phyloP scores from a whole-genome alignment of 2,329 filamentous ascomycete genomes.

The Colletotrichum truncatum region DNA sequence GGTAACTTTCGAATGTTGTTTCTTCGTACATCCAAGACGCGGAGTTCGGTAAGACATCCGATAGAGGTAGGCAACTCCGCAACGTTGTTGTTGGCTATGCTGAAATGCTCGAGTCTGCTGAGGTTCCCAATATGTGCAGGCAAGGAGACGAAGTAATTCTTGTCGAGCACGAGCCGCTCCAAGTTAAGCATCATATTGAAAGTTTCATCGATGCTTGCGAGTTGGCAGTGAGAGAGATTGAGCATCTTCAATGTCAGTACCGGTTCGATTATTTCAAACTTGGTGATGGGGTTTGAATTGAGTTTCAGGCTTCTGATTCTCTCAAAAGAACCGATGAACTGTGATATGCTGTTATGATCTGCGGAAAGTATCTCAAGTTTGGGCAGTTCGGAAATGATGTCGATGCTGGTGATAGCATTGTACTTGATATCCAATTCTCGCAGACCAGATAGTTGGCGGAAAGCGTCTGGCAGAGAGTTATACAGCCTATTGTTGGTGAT shows the following conservation, averaged over 20 bases:
- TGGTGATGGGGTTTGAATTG: slow-evolving; percentile 95
- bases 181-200: slow-evolving; percentile 90
- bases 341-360: slow-evolving; percentile 92
- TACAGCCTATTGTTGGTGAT: slow-evolving; percentile 94
- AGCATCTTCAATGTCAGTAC: slow-evolving; percentile 86
- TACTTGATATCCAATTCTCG: slow-evolving; percentile 95
- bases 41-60: slow-evolving; percentile 85
- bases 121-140: slow-evolving; percentile 87
- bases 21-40: slow-evolving; percentile 86
- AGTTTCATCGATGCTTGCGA: slow-evolving; percentile 88
- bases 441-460: slow-evolving; percentile 78
- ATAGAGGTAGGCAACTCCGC: slow-evolving; percentile 87
- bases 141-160: slow-evolving; percentile 93
- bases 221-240: slow-evolving; percentile 90
- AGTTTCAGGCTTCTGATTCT: slow-evolving; percentile 85
- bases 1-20: slow-evolving; percentile 93
- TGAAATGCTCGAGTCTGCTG: slow-evolving; percentile 86
- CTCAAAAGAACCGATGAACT: slow-evolving; percentile 89
- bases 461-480: slow-evolving; percentile 77
- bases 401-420: slow-evolving; percentile 88
- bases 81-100: slow-evolving; percentile 91
- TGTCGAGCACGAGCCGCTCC: slow-evolving; percentile 88
- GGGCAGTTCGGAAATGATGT: slow-evolving; percentile 84
- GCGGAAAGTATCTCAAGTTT: slow-evolving; percentile 88
- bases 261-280: slow-evolving; percentile 82